Evolutionary conservation across 495 filamentous ascomycete genomes (phyloP).

Genomic region (Lophiotrema nucula): DNA sequence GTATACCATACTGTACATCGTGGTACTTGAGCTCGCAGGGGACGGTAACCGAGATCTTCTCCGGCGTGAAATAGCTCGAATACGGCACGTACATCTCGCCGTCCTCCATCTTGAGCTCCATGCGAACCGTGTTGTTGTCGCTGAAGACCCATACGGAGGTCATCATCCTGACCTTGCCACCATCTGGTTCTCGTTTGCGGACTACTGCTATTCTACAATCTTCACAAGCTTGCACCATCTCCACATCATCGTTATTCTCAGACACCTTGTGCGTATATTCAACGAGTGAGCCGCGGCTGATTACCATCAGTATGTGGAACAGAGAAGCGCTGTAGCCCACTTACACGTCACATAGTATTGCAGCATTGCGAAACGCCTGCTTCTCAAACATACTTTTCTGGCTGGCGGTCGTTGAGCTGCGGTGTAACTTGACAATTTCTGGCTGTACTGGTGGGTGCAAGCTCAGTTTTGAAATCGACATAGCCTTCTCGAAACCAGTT

Average conservation of each 20-base stretch:
- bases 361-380: slow-evolving; percentile 39
- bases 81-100: slow-evolving; percentile 41
- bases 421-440: slow-evolving; percentile 15
- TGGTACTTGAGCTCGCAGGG: slow-evolving; percentile 38
- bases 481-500: neutral
- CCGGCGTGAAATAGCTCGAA: slow-evolving; percentile 40
- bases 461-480: slow-evolving; percentile 12
- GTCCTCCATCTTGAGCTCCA: slow-evolving; percentile 43
- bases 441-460: slow-evolving; percentile 6
- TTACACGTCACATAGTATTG: slow-evolving; percentile 44
- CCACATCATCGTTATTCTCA: slow-evolving; percentile 33
- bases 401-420: slow-evolving; percentile 26
- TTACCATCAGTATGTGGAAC: neutral
- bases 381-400: slow-evolving; percentile 40
- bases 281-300: slow-evolving; percentile 32
- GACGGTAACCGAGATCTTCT: slow-evolving; percentile 40
- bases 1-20: slow-evolving; percentile 21
- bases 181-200: slow-evolving; percentile 36
- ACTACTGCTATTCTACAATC: slow-evolving; percentile 38
- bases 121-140: slow-evolving; percentile 39
- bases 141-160: slow-evolving; percentile 44
- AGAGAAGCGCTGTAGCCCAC: slow-evolving; percentile 1
- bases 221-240: slow-evolving; percentile 35
- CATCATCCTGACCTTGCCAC: slow-evolving; percentile 31
- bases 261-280: slow-evolving; percentile 40